These are phyloP conservation scores for Lagenaria siceraria DNA, from an alignment of 306 rosid species.

Conservation along the genomic window DNA sequence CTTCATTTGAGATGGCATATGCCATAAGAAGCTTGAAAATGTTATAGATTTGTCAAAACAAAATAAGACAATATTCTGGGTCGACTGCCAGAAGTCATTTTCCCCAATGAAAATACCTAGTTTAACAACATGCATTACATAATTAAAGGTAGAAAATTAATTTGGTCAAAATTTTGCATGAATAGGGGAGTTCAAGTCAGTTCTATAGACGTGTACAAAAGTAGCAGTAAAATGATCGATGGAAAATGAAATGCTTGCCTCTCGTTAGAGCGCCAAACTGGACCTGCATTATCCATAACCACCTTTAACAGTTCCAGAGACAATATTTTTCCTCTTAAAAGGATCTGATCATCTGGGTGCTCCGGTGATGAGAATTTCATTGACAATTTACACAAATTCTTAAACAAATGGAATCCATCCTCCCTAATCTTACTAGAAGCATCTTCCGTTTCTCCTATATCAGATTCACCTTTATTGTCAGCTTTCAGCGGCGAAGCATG, in stretches of 20 bases:
- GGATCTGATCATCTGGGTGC: constrained; percentile 84
- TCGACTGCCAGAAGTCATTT: neutral
- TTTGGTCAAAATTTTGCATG: neutral
- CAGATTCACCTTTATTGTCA: constrained; percentile 16
- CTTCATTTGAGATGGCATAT: neutral
- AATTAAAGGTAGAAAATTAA: neutral
- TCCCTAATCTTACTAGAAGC: constrained; percentile 76
- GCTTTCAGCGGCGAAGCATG: constrained; percentile 5
- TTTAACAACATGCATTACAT: neutral
- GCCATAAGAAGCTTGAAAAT: neutral
- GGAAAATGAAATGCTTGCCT: constrained; percentile 41
- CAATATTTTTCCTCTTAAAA: constrained; percentile 82
- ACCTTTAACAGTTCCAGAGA: constrained; percentile 97
- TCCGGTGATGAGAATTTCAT: constrained; percentile 91
- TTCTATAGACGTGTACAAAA: neutral
- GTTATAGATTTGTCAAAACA: neutral
- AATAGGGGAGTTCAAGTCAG: neutral
- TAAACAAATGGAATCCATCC: constrained; percentile 87
- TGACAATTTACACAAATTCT: constrained; percentile 83
- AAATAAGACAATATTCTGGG: neutral
- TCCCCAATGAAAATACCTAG: neutral
- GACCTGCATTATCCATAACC: constrained; percentile 68
- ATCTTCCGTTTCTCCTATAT: constrained; percentile 20
- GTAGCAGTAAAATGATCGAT: neutral
- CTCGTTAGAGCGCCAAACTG: constrained; percentile 72